Evolutionary conservation across 116 monocot genomes (phyloP).

Genomic region (Papilionanthe hybrid): DNA sequence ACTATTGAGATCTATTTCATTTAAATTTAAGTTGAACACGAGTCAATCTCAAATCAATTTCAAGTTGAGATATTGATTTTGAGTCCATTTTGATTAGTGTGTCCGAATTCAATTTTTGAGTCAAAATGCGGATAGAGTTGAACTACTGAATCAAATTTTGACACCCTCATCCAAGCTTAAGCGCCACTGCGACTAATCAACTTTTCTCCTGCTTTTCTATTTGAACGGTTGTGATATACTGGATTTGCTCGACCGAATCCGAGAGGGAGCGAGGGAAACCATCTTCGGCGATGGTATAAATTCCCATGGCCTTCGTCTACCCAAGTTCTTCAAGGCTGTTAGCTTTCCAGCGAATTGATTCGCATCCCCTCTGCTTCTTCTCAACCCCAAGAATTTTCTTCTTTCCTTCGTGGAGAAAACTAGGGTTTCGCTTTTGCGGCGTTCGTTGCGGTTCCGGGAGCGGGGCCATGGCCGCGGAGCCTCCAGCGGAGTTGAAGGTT

Average conservation of each 20-base stretch:
- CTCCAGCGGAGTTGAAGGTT: slow-evolving; percentile 29
- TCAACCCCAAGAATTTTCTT: slow-evolving; percentile 3
- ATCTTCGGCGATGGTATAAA: not conserved
- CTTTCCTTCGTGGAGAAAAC: not conserved
- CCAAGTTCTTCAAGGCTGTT: slow-evolving; percentile 12
- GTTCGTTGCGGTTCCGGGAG: slow-evolving; percentile 5
- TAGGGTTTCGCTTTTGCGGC: slow-evolving; percentile 23
- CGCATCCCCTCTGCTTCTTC: slow-evolving; percentile 2
- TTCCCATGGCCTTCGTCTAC: slow-evolving; percentile 6
- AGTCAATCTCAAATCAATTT: no score
- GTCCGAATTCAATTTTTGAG: no score
- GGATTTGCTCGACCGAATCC: not conserved
- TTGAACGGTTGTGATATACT: no score
- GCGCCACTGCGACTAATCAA: no score
- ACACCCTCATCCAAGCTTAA: no score
- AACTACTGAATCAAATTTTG: no score
- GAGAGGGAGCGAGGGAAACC: not conserved
- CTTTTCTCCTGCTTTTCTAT: no score
- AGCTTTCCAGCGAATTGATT: not conserved
- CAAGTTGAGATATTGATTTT: no score
- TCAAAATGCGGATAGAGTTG: no score
- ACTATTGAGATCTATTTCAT: no score
- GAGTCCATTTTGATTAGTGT: no score
- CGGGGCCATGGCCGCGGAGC: slow-evolving; percentile 3
- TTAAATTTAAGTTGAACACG: no score